These are phyloP conservation scores for Hydrangea macrophylla DNA, from an alignment of 148 eudicot genomes.

Conservation along the genomic window DNA sequence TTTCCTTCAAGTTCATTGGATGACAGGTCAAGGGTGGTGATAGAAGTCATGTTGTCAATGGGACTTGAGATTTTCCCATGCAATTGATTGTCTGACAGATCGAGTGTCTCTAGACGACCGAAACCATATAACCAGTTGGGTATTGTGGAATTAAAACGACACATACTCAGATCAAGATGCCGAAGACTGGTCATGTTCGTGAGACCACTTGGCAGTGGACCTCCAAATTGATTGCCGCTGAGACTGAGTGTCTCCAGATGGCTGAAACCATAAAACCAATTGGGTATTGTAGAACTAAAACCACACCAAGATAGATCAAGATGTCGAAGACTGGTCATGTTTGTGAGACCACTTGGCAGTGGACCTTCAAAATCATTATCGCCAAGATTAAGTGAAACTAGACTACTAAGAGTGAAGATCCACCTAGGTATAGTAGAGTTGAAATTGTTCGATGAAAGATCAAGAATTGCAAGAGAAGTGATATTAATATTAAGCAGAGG, in stretches of 20 bases:
- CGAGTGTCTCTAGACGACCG: not conserved
- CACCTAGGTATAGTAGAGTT: not conserved
- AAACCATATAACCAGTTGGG: constrained; percentile 15
- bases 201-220: not conserved
- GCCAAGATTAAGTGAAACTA: too few relatives aligned
- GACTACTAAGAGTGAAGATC: not conserved
- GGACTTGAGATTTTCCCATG: not conserved
- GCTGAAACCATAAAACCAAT: too few relatives aligned
- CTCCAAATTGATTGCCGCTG: too few relatives aligned
- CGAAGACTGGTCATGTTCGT: not conserved
- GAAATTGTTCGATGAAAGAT: not conserved
- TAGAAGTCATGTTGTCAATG: not conserved
- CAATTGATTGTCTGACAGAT: not conserved
- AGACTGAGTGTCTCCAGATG: too few relatives aligned
- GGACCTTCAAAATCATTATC: not conserved
- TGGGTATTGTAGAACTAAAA: too few relatives aligned
- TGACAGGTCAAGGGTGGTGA: not conserved
- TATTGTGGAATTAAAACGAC: constrained; percentile 13
- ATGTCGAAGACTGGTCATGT: too few relatives aligned
- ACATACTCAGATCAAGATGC: not conserved
- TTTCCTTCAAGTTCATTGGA: not conserved
- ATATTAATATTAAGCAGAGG: not conserved
- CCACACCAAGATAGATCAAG: too few relatives aligned
- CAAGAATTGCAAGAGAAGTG: not conserved
- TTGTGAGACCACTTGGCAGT: too few relatives aligned